phyloP scores from a whole-genome alignment of 805 yeast genomes.

The Ogataea siamensis region DNA sequence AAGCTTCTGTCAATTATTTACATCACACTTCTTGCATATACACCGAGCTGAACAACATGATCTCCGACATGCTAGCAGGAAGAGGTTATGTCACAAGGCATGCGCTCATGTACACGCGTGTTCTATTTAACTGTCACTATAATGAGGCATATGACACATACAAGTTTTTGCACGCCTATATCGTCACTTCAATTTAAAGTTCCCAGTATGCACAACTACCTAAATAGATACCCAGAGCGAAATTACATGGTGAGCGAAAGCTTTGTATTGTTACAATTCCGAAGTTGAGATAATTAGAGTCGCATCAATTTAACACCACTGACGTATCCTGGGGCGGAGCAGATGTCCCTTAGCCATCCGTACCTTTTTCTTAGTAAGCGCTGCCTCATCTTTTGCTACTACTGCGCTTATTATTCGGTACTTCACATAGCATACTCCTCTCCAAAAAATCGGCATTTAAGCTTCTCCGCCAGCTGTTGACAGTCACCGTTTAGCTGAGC shows the following conservation, averaged over 20 bases:
- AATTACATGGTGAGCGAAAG: not conserved
- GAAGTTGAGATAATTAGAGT: not conserved
- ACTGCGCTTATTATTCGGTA: no score
- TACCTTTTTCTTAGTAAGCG: no score
- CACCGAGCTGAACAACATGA: not conserved
- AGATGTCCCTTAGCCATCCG: no score
- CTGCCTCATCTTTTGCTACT: no score
- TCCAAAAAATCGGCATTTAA: constrained; percentile 39
- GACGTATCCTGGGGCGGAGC: no score
- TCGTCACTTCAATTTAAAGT: not conserved
- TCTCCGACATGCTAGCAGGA: not conserved
- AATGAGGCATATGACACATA: not conserved
- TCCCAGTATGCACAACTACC: not conserved
- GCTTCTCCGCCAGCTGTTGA: constrained; percentile 35
- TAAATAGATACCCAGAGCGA: not conserved
- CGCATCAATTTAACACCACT: no score
- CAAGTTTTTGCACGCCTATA: not conserved
- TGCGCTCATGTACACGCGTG: not conserved
- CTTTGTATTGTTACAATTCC: not conserved
- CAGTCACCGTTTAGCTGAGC: constrained; percentile 41
- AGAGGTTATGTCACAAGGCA: not conserved
- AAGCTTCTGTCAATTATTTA: not conserved
- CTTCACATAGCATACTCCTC: constrained; percentile 40
- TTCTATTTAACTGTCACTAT: not conserved
- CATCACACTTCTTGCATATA: not conserved